Conservation (phyloP, 2,329 filamentous ascomycete genomes). For the Dactylellina cionopaga region DNA sequence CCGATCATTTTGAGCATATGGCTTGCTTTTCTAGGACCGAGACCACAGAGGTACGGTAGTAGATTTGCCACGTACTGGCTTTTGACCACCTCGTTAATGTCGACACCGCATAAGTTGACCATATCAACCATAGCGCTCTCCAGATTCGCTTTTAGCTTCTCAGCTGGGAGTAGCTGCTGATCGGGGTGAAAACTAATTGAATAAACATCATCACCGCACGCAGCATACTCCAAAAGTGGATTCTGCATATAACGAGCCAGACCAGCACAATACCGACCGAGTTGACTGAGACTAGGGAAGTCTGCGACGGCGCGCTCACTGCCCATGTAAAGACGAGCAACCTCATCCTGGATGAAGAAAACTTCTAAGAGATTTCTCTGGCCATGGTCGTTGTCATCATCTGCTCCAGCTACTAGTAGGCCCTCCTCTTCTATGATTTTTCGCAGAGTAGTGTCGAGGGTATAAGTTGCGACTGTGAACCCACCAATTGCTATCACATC, state of each 20-base stretch:
- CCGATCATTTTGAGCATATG: conserved; percentile 89
- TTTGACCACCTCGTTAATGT: conserved; percentile 86
- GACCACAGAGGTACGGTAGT: conserved; percentile 87
- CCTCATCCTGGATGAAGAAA: conserved; percentile 92
- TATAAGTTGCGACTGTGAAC: conserved; percentile 85
- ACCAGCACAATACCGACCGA: conserved; percentile 88
- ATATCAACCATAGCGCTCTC: conserved; percentile 99
- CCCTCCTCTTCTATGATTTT: conserved; percentile 80
- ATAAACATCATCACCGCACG: conserved; percentile 84
- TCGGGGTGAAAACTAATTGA: conserved; percentile 90
- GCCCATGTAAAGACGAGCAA: conserved; percentile 94
- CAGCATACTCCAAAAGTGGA: conserved; percentile 94
- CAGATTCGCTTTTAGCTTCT: conserved; percentile 84
- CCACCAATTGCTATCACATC: conserved; percentile 92
- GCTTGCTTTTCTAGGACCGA: conserved; percentile 90
- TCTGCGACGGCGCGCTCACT: conserved; percentile 81
- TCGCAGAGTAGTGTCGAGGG: conserved; percentile 82
- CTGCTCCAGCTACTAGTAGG: conserved; percentile 65
- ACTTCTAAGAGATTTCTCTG: conserved; percentile 84
- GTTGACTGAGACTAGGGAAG: conserved; percentile 79
- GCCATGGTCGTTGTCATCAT: conserved; percentile 74
- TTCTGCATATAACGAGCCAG: conserved; percentile 93
- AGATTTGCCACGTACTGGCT: conserved; percentile 86
- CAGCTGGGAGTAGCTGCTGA: conserved; percentile 85
- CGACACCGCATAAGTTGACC: conserved; percentile 94